Percentiles rank a stretch among this genome's conserved stretches.
phyloP scores from a whole-genome alignment of 169 alveolate species.

The Eimeria acervulina region DNA sequence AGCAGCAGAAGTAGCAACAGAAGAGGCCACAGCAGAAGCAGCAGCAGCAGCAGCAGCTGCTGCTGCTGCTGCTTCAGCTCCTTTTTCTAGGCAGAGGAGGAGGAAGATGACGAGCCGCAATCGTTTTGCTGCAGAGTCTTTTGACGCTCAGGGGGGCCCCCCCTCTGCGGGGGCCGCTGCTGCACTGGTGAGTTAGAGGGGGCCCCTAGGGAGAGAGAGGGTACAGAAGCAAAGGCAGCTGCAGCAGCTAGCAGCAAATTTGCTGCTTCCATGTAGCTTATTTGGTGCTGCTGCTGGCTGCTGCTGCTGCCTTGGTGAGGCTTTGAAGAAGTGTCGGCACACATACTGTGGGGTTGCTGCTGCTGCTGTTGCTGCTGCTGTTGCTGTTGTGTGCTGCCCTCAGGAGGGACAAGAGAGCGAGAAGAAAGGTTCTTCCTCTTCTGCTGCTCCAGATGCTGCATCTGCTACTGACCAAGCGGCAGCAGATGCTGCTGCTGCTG shows the following conservation, averaged over 20 bases:
- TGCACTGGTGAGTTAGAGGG: constrained; percentile 6
- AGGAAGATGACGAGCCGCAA: background rate
- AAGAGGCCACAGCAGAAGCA: no score
- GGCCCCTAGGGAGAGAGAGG: no score
- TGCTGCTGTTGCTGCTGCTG: background rate
- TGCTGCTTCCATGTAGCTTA: no score
- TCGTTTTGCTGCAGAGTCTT: background rate
- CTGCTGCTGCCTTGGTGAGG: constrained; percentile 5
- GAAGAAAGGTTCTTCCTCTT: background rate
- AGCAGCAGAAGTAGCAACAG: no score
- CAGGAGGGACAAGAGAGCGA: background rate
- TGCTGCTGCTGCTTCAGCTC: background rate
- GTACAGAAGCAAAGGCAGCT: no score
- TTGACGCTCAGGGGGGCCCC: background rate
- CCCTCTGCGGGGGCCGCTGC: background rate
- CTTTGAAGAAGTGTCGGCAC: background rate
- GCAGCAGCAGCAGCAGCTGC: background rate
- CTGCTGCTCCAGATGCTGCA: background rate
- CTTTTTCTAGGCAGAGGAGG: background rate
- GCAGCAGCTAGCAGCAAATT: no score
- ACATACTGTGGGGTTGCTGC: background rate
- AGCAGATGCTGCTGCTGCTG: background rate
- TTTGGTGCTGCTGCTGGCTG: no score
- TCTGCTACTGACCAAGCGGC: no score
- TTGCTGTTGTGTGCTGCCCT: background rate